These are phyloP conservation scores for Blastobotrys serpentis DNA, from an alignment of 1,139 yeast genomes.

Conservation along the genomic window DNA sequence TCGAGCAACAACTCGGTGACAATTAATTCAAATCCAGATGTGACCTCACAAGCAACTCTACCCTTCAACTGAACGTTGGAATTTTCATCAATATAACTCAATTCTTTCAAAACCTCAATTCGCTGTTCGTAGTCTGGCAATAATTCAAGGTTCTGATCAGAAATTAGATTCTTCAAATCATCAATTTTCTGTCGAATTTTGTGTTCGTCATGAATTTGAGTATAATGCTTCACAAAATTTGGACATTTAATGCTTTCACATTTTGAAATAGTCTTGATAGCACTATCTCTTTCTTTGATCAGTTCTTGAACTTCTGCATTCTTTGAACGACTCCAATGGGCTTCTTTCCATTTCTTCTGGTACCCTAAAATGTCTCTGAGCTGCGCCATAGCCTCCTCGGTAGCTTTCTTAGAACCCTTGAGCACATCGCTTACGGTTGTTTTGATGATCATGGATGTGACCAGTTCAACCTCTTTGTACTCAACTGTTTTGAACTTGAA, in stretches of 20 bases:
- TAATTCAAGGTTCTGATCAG: constrained; percentile 85
- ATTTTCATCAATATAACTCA: constrained; percentile 73
- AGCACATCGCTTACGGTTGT: constrained; percentile 47
- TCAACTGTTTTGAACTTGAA: constrained; percentile 47
- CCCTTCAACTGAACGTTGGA: constrained; percentile 83
- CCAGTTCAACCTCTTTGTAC: constrained; percentile 49
- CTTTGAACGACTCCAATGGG: constrained; percentile 22
- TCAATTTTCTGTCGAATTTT: constrained; percentile 52
- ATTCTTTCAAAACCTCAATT: constrained; percentile 65
- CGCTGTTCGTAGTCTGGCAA: constrained; percentile 94
- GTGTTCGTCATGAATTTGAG: constrained; percentile 49
- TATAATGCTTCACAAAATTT: constrained; percentile 50
- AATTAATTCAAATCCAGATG: constrained; percentile 86
- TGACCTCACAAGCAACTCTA: constrained; percentile 81
- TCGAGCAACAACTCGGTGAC: constrained; percentile 86
- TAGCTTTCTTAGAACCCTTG: constrained; percentile 45
- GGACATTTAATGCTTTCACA: constrained; percentile 32
- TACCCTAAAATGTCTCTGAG: constrained; percentile 43
- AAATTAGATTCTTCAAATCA: constrained; percentile 58
- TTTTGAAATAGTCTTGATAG: constrained; percentile 42
- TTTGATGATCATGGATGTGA: constrained; percentile 47
- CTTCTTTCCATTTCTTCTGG: constrained; percentile 50
- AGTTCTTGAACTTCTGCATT: constrained; percentile 22
- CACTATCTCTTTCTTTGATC: constrained; percentile 44
- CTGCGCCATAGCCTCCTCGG: constrained; percentile 46